Evolutionary conservation across 1,139 yeast genomes (phyloP).

Genomic region (Nakaseomyces kungkrabaensis): DNA sequence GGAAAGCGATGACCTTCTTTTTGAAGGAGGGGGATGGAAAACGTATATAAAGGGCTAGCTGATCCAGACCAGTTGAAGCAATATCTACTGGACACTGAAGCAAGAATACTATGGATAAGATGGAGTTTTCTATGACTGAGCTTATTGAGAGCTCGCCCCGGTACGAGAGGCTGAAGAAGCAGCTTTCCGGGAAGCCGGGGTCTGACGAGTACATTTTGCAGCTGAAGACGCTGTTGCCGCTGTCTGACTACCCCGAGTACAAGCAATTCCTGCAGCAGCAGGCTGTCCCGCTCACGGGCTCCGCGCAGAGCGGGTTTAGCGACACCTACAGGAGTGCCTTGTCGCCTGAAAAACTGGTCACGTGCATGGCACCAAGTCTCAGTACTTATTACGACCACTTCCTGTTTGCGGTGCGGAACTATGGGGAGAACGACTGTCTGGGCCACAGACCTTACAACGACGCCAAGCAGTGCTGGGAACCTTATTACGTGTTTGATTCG

Average conservation of each 20-base stretch:
- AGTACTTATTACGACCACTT: conserved; percentile 43
- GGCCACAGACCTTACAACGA: conserved; percentile 41
- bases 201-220: conserved; percentile 22
- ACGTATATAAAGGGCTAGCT: neutral
- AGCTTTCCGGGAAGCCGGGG: conserved; percentile 16
- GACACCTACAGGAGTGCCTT: conserved; percentile 42
- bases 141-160: conserved; percentile 9
- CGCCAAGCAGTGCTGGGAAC: conserved; percentile 37
- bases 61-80: too few species aligned
- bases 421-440: conserved; percentile 37
- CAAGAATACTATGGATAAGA: neutral
- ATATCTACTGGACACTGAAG: neutral
- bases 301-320: conserved; percentile 42
- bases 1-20: neutral
- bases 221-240: conserved; percentile 19
- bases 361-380: conserved; percentile 42
- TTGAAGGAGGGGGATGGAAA: neutral
- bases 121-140: conserved; percentile 3
- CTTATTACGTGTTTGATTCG: conserved; percentile 40
- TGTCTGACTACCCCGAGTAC: conserved; percentile 18
- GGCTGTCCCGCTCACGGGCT: conserved; percentile 38
- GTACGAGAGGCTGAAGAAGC: conserved; percentile 12
- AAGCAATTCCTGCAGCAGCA: conserved; percentile 19
- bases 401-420: conserved; percentile 32
- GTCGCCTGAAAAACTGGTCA: conserved; percentile 34